Evolutionary conservation across 2,329 filamentous ascomycete genomes (phyloP).

Genomic region (Chrysoporthe puriensis): DNA sequence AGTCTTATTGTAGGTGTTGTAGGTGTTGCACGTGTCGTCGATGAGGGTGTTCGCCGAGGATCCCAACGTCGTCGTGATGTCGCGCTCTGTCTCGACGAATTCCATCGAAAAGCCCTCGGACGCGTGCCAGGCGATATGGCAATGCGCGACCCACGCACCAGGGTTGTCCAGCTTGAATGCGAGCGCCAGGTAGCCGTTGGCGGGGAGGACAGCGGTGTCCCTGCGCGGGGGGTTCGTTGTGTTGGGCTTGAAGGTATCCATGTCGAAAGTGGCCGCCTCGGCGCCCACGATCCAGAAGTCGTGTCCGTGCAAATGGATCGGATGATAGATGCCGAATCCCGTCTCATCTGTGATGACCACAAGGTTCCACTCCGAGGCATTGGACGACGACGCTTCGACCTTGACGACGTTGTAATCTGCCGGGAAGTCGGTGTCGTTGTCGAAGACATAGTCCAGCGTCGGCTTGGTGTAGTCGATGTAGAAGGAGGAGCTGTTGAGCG

Average conservation of each 20-base stretch:
- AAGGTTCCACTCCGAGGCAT: slow-evolving; percentile 5
- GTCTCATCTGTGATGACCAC: slow-evolving; percentile 24
- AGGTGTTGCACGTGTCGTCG: slow-evolving; percentile 29
- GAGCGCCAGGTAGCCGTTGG: slow-evolving; percentile 42
- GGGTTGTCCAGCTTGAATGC: slow-evolving; percentile 43
- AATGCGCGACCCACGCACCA: slow-evolving; percentile 48
- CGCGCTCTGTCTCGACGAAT: slow-evolving; percentile 8
- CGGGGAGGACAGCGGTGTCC: slow-evolving; percentile 44
- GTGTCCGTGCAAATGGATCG: slow-evolving; percentile 38
- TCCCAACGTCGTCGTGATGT: slow-evolving; percentile 12
- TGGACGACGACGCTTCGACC: not conserved
- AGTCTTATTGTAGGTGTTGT: slow-evolving; percentile 28
- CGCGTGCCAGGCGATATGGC: slow-evolving; percentile 51
- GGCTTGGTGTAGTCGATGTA: slow-evolving; percentile 28
- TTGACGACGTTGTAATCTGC: slow-evolving; percentile 10
- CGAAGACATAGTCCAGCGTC: slow-evolving; percentile 25
- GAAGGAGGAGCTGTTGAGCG: slow-evolving; percentile 18
- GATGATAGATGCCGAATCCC: slow-evolving; percentile 32
- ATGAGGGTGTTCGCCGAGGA: slow-evolving; percentile 21
- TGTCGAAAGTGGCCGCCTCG: slow-evolving; percentile 33
- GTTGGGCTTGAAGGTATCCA: slow-evolving; percentile 38
- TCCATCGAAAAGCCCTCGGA: slow-evolving; percentile 42
- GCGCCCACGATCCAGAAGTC: slow-evolving; percentile 41
- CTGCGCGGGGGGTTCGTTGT: slow-evolving; percentile 49
- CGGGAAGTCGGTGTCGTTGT: slow-evolving; percentile 1